Base-by-base conservation (phyloP, 768 basidiomycete species). In the Russula foetens region DNA sequence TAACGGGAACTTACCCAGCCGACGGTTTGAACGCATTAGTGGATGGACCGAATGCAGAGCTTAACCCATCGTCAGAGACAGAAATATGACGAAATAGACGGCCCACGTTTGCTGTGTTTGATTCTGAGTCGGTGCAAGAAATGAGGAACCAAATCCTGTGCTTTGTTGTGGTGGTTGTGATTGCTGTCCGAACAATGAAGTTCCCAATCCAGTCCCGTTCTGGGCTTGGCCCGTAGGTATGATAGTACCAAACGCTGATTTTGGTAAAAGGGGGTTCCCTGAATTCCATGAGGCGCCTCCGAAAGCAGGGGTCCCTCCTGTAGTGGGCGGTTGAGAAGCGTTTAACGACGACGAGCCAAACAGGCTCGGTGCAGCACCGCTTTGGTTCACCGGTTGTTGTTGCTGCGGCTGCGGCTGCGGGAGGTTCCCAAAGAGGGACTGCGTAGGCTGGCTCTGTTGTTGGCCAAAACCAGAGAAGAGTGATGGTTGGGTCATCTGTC, bases 41-140 rank as follows among this genome's bases (percentile, higher is more conserved):
- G n/a, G 56, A 66, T 33, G 60, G 60, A 19, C 77, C 78, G 70
- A 81, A 81, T 55, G 78, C 64, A 24, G 59, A 55, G 31, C 59
- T 60, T 28, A 7, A 29, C 8, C 15, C 7, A 29, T 9, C 26
- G 38, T 49, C 56, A 41, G 47, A 38, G 31, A 5, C 6, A 5
- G 31, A 5, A 11, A 11, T 21, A 45, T 45, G 24, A 3, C 28
- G 15, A 12, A 35, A 49, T 26, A 38, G 28, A 28, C 26, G 19
- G 2, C 53, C 24, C 15, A 60, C 60, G 28, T 75, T 57, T 68
- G 70, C 48, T 66, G 68, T 56, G 60, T 63, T 56, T 69, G 68
- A 41, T 65, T 63, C 56, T 67, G 63, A 19, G 67, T 43, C n/a
- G 71, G 66, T 4, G 68, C 68, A 45, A 70, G 67, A 6, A 66